A percentile compares a stretch with the other conserved stretches of the same genome.
These are phyloP conservation scores for Arachis hypogaea DNA, from an alignment of 306 rosid species.

Conservation along the genomic window DNA sequence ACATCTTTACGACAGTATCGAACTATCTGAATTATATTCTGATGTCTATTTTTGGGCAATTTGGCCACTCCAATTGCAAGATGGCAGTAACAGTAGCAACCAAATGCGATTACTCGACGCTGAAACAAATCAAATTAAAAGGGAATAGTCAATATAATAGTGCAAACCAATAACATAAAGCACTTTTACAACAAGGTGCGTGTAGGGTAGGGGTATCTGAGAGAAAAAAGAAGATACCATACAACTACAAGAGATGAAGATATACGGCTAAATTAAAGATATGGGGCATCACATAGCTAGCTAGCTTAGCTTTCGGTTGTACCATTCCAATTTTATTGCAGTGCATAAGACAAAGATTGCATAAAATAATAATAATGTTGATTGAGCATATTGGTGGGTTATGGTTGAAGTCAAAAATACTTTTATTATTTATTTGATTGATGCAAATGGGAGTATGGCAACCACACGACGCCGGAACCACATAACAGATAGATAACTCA, in stretches of 20 bases:
- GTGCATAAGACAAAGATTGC: conserved; percentile 33
- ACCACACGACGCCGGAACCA: conserved; percentile 43
- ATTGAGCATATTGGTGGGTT: conserved; percentile 40
- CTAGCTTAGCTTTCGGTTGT: conserved; percentile 35
- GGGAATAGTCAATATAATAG: background rate
- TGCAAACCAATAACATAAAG: conserved; percentile 1
- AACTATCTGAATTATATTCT: too few relatives aligned
- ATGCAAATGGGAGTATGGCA: conserved; percentile 32
- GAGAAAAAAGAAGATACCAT: background rate
- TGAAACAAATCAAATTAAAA: conserved; percentile 23
- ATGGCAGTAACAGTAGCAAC: conserved; percentile 37
- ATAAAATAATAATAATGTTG: background rate
- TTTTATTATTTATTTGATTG: conserved; percentile 7
- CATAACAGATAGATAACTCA: background rate
- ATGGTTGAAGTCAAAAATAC: conserved; percentile 39
- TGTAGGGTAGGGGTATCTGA: too few relatives aligned
- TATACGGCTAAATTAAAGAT: too few relatives aligned
- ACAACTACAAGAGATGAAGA: too few relatives aligned
- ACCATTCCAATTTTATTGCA: conserved; percentile 8
- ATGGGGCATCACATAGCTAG: too few relatives aligned
- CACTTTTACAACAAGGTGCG: too few relatives aligned
- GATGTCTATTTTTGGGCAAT: conserved; percentile 24
- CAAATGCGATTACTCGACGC: conserved; percentile 62
- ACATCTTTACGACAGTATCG: too few relatives aligned
- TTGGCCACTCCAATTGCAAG: conserved; percentile 43